These are phyloP conservation scores for Aureobasidium leucospermi DNA, from an alignment of 2,329 filamentous ascomycete genomes.

Conservation along the genomic window DNA sequence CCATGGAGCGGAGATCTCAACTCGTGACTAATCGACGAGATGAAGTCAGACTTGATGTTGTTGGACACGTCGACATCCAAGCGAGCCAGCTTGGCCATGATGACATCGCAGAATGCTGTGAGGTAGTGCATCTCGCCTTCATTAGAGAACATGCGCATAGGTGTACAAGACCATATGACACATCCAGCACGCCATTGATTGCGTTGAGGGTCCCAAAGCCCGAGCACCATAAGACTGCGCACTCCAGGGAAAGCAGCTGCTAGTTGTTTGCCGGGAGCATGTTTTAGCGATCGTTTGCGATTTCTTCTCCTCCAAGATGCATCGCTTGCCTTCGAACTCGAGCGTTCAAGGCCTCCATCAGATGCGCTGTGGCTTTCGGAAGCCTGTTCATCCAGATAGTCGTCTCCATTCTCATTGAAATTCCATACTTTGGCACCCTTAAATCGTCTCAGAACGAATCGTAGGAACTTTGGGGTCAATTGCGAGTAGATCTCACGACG, in stretches of 20 bases:
- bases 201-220: constrained; percentile 43
- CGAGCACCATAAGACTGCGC: constrained; percentile 42
- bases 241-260: constrained; percentile 33
- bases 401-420: constrained; percentile 24
- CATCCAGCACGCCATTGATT: constrained; percentile 36
- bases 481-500: neutral
- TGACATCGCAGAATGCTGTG: constrained; percentile 34
- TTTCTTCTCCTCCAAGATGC: neutral
- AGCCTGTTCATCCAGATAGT: constrained; percentile 23
- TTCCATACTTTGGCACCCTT: constrained; percentile 28
- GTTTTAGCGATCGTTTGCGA: neutral
- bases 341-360: neutral
- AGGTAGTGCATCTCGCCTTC: constrained; percentile 36
- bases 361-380: constrained; percentile 1
- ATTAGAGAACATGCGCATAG: constrained; percentile 33
- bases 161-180: constrained; percentile 40
- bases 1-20: constrained; percentile 43
- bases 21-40: constrained; percentile 47
- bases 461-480: constrained; percentile 18
- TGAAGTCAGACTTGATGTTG: constrained; percentile 45
- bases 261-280: neutral
- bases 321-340: neutral
- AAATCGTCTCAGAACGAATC: constrained; percentile 22
- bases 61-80: constrained; percentile 35
- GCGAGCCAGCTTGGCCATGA: constrained; percentile 35